Percentiles rank a stretch among this genome's conserved stretches.
phyloP scores from a whole-genome alignment of 768 basidiomycete genomes.

The Kwoniella shandongensis region DNA sequence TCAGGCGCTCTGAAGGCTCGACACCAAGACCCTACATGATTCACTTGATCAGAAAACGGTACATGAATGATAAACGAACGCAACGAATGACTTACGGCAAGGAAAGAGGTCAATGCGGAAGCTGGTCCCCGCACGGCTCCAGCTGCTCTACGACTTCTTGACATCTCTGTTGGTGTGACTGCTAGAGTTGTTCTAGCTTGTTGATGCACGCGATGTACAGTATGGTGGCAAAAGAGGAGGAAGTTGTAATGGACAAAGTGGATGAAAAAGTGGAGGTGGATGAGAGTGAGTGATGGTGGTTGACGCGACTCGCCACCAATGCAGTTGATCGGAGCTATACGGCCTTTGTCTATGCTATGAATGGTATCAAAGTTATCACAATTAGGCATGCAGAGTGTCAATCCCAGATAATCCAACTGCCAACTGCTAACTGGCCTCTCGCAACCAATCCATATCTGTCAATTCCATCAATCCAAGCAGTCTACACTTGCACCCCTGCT shows the following conservation, averaged over 20 bases:
- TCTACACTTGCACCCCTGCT: no score
- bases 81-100: conserved; percentile 51
- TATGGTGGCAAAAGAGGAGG: conserved; percentile 1
- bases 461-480: conserved; percentile 1
- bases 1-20: conserved; percentile 32
- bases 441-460: conserved; percentile 19
- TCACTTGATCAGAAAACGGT: no score
- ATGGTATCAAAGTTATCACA: no score
- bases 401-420: no score
- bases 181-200: neutral
- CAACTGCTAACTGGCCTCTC: no score
- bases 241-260: neutral
- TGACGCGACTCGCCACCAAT: conserved; percentile 6
- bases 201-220: neutral
- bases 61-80: neutral
- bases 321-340: neutral
- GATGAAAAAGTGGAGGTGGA: conserved; percentile 19
- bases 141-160: conserved; percentile 21
- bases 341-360: no score
- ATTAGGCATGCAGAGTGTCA: no score
- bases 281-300: neutral
- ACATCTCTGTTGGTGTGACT: conserved; percentile 28
- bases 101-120: conserved; percentile 52
- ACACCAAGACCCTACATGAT: conserved; percentile 46
- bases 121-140: conserved; percentile 50